Evolutionary conservation across 2,329 filamentous ascomycete genomes (phyloP), one percentile per base, ranked within the genome.

Genomic region (Fusarium falciforme): DNA sequence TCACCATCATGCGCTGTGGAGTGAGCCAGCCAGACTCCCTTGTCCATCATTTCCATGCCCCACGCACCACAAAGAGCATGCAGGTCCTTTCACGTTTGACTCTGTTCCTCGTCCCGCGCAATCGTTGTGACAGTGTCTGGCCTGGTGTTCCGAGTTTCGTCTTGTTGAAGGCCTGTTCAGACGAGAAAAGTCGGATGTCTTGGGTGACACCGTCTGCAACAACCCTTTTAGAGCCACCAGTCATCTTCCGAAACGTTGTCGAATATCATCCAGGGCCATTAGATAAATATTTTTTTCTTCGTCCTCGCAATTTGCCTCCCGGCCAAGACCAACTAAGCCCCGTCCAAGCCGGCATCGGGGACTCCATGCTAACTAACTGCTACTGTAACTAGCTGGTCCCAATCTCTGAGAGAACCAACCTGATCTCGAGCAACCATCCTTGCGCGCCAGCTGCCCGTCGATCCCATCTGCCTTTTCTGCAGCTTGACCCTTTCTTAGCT

Each of bases 41-140:
- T 64, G 40, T 70, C 55, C 38, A 25, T 61, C 25, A 35, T 60
- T 60, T 25, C 35, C 29, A 33, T 61, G 61, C 38, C 64, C 67
- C 71, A 74, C 64, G 57, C 42, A 68, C 71, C 57, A 61, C 67
- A 65, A 65, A 74, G 67, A 73, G 71, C 67, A 74, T 74, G 71
- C 71, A 74, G 71, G 44, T 72, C 38, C 58, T 57, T 49, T 49
- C 22, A 49, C 5, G 44, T 29, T 52, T 29, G 47, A 52, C 11
- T 31, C 16, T 44, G 16, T n/a, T 52, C 16, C 25, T 25, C 16
- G 11, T 12, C 11, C 42, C 11, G 20, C 22, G 20, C 14, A 52
- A 49, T 49, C 22, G 44, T 12, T 10, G 17, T 31, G 47, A 29
- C 27, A 29, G 47, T 31, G 27, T 29, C 16, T 52, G 27, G 27